These are phyloP conservation scores for Serendipita sp. DNA, from an alignment of 768 basidiomycete species.

Conservation along the genomic window DNA sequence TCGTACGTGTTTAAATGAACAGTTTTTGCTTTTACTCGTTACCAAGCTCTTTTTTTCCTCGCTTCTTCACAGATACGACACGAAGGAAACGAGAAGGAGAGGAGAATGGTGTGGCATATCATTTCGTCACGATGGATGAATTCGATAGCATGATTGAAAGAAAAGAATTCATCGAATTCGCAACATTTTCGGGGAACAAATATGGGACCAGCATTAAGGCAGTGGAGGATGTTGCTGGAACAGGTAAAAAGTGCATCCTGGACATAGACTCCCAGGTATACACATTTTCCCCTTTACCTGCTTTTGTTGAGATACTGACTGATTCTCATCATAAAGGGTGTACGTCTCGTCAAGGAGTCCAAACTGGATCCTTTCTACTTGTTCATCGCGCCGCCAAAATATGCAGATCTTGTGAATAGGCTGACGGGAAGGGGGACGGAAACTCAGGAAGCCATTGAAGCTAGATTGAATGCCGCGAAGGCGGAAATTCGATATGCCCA, in stretches of 20 bases:
- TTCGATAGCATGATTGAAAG: conserved; percentile 57
- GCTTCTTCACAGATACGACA: conserved; percentile 58
- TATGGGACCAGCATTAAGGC: conserved; percentile 86
- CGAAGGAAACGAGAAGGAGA: conserved; percentile 73
- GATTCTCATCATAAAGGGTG: conserved; percentile 44
- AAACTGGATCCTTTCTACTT: conserved; percentile 71
- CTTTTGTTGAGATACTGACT: background rate
- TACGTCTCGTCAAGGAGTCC: conserved; percentile 71
- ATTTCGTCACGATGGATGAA: conserved; percentile 57
- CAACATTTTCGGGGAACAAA: conserved; percentile 81
- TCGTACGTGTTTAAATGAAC: conserved; percentile 34
- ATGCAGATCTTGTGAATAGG: conserved; percentile 52
- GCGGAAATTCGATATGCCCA: conserved; percentile 76
- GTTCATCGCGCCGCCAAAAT: conserved; percentile 80
- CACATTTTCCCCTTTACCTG: conserved; percentile 11
- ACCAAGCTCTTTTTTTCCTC: background rate
- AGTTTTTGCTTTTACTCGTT: conserved; percentile 6
- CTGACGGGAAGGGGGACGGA: conserved; percentile 76
- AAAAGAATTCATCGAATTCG: conserved; percentile 82
- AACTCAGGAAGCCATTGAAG: conserved; percentile 49
- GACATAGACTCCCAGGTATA: conserved; percentile 92
- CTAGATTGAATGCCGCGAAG: conserved; percentile 61
- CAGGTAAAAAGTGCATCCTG: conserved; percentile 72
- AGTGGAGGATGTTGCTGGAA: conserved; percentile 39
- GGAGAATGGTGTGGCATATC: conserved; percentile 66